Evolutionary conservation across 306 rosid genomes (phyloP).

Genomic region (Nissolia schottii): DNA sequence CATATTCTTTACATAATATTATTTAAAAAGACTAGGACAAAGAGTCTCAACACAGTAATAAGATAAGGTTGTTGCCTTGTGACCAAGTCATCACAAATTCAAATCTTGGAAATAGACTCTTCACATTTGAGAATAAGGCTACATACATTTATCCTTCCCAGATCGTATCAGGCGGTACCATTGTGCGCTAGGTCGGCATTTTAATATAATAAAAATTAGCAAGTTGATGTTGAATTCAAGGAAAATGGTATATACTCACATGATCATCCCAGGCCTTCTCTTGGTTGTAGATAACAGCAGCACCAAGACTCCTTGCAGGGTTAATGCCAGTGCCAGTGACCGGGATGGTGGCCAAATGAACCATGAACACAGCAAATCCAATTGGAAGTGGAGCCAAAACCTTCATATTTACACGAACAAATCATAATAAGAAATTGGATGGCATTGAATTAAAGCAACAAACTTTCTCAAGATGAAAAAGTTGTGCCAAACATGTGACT

Average conservation of each 20-base stretch:
- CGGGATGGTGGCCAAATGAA: constrained; percentile 79
- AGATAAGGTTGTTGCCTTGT: too few species aligned
- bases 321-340: constrained; percentile 72
- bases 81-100: too few species aligned
- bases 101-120: too few species aligned
- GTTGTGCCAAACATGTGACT: background rate
- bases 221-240: background rate
- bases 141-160: too few species aligned
- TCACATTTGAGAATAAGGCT: too few species aligned
- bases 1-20: too few species aligned
- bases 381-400: constrained; percentile 79
- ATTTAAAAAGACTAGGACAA: too few species aligned
- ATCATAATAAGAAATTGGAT: background rate
- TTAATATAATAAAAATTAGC: background rate
- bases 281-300: constrained; percentile 51
- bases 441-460: background rate
- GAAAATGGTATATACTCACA: constrained; percentile 28
- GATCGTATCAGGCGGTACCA: too few species aligned
- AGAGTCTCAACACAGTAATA: too few species aligned
- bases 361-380: constrained; percentile 77
- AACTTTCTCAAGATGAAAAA: background rate
- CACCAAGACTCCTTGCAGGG: constrained; percentile 78
- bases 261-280: constrained; percentile 58
- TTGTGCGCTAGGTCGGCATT: too few species aligned
- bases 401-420: constrained; percentile 21